Conservation (phyloP, 352 stramenopile genomes). For the Phytophthora capsici region DNA sequence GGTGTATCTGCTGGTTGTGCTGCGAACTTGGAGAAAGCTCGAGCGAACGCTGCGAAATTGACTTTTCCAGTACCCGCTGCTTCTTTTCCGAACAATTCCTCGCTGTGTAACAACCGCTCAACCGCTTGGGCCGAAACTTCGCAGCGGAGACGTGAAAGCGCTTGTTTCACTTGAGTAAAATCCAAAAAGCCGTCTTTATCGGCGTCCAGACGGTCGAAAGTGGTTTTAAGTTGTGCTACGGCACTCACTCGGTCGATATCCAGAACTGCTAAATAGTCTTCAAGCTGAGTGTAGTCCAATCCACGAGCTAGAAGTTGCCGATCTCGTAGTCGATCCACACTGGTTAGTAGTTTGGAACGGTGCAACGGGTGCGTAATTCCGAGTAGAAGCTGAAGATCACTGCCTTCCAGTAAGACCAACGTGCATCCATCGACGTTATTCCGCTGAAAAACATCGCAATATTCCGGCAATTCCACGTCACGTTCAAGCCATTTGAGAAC, state of each 20-base stretch:
- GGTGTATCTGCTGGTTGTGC: conserved; percentile 43
- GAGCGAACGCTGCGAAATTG: conserved; percentile 58
- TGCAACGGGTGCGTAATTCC: conserved; percentile 68
- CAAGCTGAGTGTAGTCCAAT: conserved; percentile 70
- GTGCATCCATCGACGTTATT: conserved; percentile 73
- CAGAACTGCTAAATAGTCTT: conserved; percentile 78
- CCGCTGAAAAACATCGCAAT: conserved; percentile 51
- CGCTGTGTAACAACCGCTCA: conserved; percentile 42
- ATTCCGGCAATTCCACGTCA: conserved; percentile 61
- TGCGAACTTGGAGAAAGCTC: conserved; percentile 63
- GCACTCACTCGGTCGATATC: conserved; percentile 71
- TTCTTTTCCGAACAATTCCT: conserved; percentile 32
- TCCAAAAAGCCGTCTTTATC: conserved; percentile 70
- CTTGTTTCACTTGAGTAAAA: conserved; percentile 52
- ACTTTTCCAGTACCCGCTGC: conserved; percentile 37
- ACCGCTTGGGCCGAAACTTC: conserved; percentile 42
- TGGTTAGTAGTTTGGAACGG: conserved; percentile 54
- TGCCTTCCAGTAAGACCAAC: conserved; percentile 59
- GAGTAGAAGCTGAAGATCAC: conserved; percentile 69
- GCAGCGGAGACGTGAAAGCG: conserved; percentile 45
- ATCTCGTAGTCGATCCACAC: conserved; percentile 70
- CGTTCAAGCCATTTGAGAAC: conserved; percentile 59
- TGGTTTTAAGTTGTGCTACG: conserved; percentile 69
- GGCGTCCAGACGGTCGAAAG: conserved; percentile 69
- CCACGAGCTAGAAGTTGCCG: conserved; percentile 63